Conservation (phyloP, 192 early-diverging fungal genomes). For the Gorgonomyces haynaldii region DNA sequence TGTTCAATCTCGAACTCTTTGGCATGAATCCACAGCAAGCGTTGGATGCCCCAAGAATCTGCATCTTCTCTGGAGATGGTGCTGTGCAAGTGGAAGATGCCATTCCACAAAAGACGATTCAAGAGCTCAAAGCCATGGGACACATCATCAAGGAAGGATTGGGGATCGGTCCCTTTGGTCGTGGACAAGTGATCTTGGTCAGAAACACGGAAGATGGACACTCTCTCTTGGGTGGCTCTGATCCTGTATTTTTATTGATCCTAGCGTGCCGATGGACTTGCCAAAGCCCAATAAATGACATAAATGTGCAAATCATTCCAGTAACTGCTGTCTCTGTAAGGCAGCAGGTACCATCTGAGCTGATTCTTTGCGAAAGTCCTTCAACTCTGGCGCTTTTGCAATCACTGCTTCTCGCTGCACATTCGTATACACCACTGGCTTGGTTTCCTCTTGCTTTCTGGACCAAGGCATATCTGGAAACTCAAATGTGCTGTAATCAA, state of each 20-base stretch:
- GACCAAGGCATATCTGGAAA: neutral
- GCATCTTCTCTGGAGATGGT: conserved; percentile 30
- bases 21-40: conserved; percentile 49
- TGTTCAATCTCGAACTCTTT: conserved; percentile 53
- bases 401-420: neutral
- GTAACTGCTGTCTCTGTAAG: too few species aligned
- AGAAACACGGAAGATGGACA: conserved; percentile 5
- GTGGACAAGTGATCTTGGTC: conserved; percentile 59
- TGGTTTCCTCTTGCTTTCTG: neutral
- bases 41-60: conserved; percentile 58
- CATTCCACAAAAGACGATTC: conserved; percentile 21
- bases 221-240: conserved; percentile 16
- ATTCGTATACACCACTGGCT: neutral
- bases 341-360: neutral
- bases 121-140: conserved; percentile 40
- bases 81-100: conserved; percentile 57
- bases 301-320: too few species aligned
- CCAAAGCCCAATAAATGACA: too few species aligned
- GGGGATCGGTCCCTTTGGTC: conserved; percentile 50
- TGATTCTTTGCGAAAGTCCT: neutral
- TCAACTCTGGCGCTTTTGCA: neutral
- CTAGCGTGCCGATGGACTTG: too few species aligned
- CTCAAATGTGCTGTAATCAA: neutral
- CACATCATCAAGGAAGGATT: conserved; percentile 38
- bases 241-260: too few species aligned